Conservation (phyloP, 805 yeast species). For the Candida anglica region DNA sequence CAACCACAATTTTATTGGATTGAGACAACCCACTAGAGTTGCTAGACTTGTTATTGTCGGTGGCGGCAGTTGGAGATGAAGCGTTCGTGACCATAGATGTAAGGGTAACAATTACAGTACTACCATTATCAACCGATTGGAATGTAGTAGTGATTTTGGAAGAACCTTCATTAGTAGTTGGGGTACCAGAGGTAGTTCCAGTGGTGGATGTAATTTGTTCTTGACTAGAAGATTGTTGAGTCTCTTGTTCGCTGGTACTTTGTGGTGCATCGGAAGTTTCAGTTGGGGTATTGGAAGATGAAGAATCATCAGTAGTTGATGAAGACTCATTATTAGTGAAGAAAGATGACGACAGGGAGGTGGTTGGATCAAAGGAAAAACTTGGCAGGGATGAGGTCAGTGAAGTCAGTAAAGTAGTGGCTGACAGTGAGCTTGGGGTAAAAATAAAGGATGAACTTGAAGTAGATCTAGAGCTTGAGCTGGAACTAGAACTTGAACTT, state of each 20-base stretch:
- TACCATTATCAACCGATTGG: slow-evolving; percentile 32
- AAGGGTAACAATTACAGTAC: slow-evolving; percentile 35
- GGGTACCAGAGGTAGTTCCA: neutral
- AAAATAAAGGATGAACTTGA: neutral
- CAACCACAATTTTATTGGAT: slow-evolving; percentile 42
- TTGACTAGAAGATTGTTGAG: neutral
- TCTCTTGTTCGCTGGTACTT: neutral
- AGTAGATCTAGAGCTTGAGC: slow-evolving; percentile 3
- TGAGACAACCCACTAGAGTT: slow-evolving; percentile 33
- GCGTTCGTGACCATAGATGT: slow-evolving; percentile 28
- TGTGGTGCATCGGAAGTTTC: neutral
- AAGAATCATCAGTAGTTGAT: slow-evolving; percentile 4
- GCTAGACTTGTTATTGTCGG: slow-evolving; percentile 8
- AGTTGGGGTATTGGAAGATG: slow-evolving; percentile 7
- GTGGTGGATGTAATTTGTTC: neutral
- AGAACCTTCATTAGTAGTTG: neutral
- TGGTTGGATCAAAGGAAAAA: slow-evolving; percentile 1
- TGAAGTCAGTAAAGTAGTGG: too few relatives aligned
- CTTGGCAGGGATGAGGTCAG: slow-evolving; percentile 3
- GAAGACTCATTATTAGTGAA: slow-evolving; percentile 24
- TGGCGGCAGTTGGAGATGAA: slow-evolving; percentile 20
- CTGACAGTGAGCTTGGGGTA: slow-evolving; percentile 3
- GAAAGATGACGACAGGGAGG: slow-evolving; percentile 7
- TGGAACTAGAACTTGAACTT: neutral
- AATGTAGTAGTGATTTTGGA: slow-evolving; percentile 17